These are phyloP conservation scores for Neopestalotiopsis rosae DNA, from an alignment of 2,329 filamentous ascomycete genomes.

Conservation along the genomic window DNA sequence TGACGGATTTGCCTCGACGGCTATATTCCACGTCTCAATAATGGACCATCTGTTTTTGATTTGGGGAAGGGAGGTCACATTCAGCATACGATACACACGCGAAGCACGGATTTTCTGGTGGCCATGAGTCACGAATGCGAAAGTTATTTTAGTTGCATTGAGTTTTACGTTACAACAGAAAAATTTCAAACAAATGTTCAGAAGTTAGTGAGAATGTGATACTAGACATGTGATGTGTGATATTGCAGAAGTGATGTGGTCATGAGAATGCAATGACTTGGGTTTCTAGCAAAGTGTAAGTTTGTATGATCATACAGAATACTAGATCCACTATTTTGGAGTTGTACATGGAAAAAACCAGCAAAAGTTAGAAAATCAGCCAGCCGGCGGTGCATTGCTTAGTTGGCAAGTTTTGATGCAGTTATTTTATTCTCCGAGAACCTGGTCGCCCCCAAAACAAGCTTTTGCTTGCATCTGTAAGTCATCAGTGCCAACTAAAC, in stretches of 20 bases:
- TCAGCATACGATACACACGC: slow-evolving; percentile 7
- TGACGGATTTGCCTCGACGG: background rate
- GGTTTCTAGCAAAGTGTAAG: too few species aligned
- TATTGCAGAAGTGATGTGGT: too few species aligned
- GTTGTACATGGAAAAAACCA: background rate
- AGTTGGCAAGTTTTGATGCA: background rate
- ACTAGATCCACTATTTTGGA: background rate
- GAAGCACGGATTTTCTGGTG: background rate
- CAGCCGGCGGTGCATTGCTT: background rate
- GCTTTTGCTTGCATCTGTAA: slow-evolving; percentile 17
- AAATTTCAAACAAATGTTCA: background rate
- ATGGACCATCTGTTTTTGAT: background rate
- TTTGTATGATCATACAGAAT: too few species aligned
- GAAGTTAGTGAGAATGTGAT: too few species aligned
- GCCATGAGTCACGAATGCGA: background rate
- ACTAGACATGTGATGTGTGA: too few species aligned
- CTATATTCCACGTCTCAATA: background rate
- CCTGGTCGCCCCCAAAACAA: slow-evolving; percentile 15
- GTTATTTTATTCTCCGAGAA: slow-evolving; percentile 15
- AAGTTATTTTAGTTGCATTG: background rate
- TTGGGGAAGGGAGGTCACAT: background rate
- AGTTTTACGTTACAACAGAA: background rate
- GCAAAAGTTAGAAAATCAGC: background rate
- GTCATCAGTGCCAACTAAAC: slow-evolving; percentile 6
- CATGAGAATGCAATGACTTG: too few species aligned